These are phyloP conservation scores for Microdochium paspali DNA, from an alignment of 2,329 filamentous ascomycete species.

Conservation along the genomic window DNA sequence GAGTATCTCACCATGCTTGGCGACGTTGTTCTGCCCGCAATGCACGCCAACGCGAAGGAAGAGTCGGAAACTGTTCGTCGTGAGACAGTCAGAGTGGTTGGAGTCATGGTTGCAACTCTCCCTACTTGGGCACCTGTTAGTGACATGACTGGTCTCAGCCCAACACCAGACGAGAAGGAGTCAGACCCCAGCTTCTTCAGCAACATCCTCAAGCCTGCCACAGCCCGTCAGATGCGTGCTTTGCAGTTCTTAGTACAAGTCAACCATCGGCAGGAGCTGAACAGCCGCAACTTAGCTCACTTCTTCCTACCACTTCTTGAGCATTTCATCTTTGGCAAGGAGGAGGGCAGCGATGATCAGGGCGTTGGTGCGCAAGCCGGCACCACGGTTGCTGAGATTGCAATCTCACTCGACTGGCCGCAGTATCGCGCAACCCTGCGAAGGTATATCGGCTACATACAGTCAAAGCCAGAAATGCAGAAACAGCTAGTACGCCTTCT, in stretches of 20 bases:
- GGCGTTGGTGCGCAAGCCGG: conserved; percentile 81
- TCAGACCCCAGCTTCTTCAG: conserved; percentile 71
- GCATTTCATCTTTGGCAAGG: conserved; percentile 82
- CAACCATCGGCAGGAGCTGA: conserved; percentile 54
- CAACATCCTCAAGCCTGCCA: conserved; percentile 84
- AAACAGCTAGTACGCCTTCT: conserved; percentile 80
- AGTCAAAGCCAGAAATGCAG: conserved; percentile 70
- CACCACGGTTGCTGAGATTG: conserved; percentile 66
- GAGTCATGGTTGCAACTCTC: conserved; percentile 64
- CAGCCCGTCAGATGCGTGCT: conserved; percentile 76
- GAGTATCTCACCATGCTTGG: conserved; percentile 51
- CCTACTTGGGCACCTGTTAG: conserved; percentile 60
- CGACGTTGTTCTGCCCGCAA: conserved; percentile 59
- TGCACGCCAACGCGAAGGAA: conserved; percentile 69
- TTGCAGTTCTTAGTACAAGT: conserved; percentile 66
- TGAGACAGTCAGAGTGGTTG: conserved; percentile 74
- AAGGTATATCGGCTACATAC: conserved; percentile 74
- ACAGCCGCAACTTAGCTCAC: conserved; percentile 69
- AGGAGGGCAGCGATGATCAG: conserved; percentile 65
- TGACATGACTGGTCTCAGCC: conserved; percentile 64
- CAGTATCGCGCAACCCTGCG: conserved; percentile 81
- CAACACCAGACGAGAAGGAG: conserved; percentile 52
- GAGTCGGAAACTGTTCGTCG: conserved; percentile 74
- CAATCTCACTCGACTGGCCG: conserved; percentile 75
- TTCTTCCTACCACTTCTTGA: conserved; percentile 89